Evolutionary conservation across 768 basidiomycete species (phyloP), one percentile per base, ranked within the genome.

Genomic region (Kwoniella sp.): DNA sequence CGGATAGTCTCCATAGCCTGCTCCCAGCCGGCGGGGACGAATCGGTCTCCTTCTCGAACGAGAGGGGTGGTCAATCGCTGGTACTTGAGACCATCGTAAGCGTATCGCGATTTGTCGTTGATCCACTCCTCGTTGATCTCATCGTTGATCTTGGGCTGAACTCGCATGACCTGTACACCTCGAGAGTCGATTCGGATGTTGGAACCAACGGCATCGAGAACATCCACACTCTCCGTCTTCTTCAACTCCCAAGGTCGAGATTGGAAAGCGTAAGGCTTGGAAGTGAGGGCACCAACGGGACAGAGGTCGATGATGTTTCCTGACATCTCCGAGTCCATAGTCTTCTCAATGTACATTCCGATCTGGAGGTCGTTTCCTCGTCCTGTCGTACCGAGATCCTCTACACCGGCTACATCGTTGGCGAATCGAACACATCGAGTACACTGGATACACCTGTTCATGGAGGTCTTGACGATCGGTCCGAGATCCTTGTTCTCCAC

Each of bases 71-170:
- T 97, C 72, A 99, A 83, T 22, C 95, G 89, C 80, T 99, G 96
- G 85, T 92, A 95, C 74, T 87, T 87, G 30, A 99, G 85, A 10
- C 96, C 96, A 73, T 99, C 96, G 80, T 93, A 90, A 1, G 95
- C 90, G 80, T 92, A 93, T 61, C 96, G 90, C 1, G 95, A 93
- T 85, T 99, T 99, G 85, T 99, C 96, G 80, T 86, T 92, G 79
- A 99, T 95, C 96, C 96, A 98, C 80, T 99, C 96, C 83, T 99
- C 96, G 80, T 99, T 99, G 68, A 99, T 88, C 70, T 96, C 91
- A 80, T 98, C 96, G 78, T 97, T 98, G 54, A 91, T 90, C 74
- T 90, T 86, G 1, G 96, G 96, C 76, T 96, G 93, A 70, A 99
- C 85, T 54, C 96, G 88, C 94, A 98, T 98, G 67, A 98, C 95